Evolutionary conservation across 306 rosid genomes (phyloP), one percentile per base, ranked within the genome.

Genomic region (Cajanus cajan): DNA sequence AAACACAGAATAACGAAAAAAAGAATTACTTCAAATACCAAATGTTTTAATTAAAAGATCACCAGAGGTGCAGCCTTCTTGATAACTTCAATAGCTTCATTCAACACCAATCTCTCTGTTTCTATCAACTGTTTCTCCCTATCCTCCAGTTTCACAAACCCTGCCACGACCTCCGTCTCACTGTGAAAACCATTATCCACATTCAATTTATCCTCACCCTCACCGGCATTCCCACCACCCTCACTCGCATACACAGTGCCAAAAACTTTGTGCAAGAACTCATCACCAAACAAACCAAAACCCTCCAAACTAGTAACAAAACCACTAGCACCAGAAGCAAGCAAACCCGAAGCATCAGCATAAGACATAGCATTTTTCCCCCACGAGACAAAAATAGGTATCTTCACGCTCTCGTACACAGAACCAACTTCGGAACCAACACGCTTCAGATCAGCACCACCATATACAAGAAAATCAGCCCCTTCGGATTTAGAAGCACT

Each of bases 61-160:
- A 95, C 98, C 98, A 95, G 92, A 82, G 99, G 98, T 84, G 98
- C 94, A 89, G 99, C 97, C 90, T 85, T 91, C 90, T 82, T 86
- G 85, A 95, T 89, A 82, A 88, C 92, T 73, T 84, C 63, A 73
- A 90, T 80, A 25, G 94, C 94, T 84, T 93, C 85, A 68, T 80
- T 89, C 92, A 95, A 84, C 55, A 91, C 83, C 1, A 77, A 82
- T 83, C 83, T 95, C 88, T 95, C 96, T 40, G 71, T 78, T 80
- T 91, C 91, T 28, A 95, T 82, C 45, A 90, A 87, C 77, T 81
- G 84, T 59, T 89, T 90, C 87, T 90, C 91, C 83, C 81, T 91
- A 78, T 90, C 92, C 85, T 90, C 94, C 89, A 95, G 82, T 33
- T 91, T 91, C 74, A 84, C 63, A 87, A 95, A 95, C 22, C 99